These are phyloP conservation scores for Phytophthora parvispora DNA, from an alignment of 352 stramenopile genomes.

Conservation along the genomic window DNA sequence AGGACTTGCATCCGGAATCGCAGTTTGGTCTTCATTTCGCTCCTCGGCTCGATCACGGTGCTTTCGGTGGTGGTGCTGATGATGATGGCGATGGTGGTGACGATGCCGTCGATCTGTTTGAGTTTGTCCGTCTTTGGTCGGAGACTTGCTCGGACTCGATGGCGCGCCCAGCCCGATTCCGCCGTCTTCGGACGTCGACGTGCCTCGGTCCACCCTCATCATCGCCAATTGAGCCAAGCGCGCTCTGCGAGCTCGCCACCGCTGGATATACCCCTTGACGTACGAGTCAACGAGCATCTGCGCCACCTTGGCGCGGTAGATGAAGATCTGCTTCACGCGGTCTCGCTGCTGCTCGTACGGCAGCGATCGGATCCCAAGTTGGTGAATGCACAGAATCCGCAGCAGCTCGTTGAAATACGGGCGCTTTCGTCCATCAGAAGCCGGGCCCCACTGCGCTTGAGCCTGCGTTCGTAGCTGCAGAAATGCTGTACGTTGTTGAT, in stretches of 20 bases:
- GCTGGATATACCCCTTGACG: slow-evolving; percentile 72
- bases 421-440: slow-evolving; percentile 42
- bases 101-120: slow-evolving; percentile 28
- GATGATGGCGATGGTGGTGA: slow-evolving; percentile 26
- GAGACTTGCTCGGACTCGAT: slow-evolving; percentile 11
- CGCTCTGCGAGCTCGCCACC: slow-evolving; percentile 49
- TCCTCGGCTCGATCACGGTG: slow-evolving; percentile 22
- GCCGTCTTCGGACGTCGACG: slow-evolving; percentile 21
- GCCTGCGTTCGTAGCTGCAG: slow-evolving; percentile 77
- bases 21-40: slow-evolving; percentile 1
- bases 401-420: slow-evolving; percentile 86
- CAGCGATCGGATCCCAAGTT: slow-evolving; percentile 82
- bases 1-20: not conserved
- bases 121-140: slow-evolving; percentile 31
- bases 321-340: slow-evolving; percentile 88
- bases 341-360: slow-evolving; percentile 86
- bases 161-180: not conserved
- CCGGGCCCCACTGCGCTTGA: slow-evolving; percentile 58
- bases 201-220: slow-evolving; percentile 27
- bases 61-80: slow-evolving; percentile 26
- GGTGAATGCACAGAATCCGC: slow-evolving; percentile 81
- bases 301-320: slow-evolving; percentile 81
- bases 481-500: slow-evolving; percentile 61
- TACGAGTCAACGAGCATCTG: slow-evolving; percentile 82
- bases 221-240: slow-evolving; percentile 20